Conservation (phyloP, 169 alveolate genomes). For the Plasmodium coatneyi region DNA sequence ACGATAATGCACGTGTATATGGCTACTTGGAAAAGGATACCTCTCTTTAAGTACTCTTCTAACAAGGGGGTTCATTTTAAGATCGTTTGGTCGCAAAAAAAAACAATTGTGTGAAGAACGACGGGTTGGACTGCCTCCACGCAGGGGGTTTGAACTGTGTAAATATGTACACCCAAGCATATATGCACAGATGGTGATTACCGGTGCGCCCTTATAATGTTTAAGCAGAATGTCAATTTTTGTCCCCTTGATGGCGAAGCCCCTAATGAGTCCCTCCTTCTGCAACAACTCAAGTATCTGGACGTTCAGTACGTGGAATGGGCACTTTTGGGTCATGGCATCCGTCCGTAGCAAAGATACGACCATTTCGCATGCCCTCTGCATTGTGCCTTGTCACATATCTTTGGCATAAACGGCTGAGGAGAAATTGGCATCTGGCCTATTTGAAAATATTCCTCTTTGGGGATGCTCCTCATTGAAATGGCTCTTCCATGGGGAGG, state of each 20-base stretch:
- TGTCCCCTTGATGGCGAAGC: conserved; percentile 90
- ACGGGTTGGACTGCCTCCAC: not conserved
- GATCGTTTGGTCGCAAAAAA: not conserved
- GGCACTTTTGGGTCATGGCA: conserved; percentile 86
- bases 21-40: not conserved
- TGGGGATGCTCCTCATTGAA: not conserved
- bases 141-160: not conserved
- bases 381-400: conserved; percentile 79
- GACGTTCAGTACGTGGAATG: conserved; percentile 87
- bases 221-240: conserved; percentile 89
- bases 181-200: conserved; percentile 15
- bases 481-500: not conserved
- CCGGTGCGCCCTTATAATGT: conserved; percentile 89
- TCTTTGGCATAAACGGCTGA: not conserved
- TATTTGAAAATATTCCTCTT: not conserved
- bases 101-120: not conserved
- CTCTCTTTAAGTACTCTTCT: not conserved
- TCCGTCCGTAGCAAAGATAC: conserved; percentile 88
- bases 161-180: not conserved
- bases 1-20: not conserved
- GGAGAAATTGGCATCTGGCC: not conserved
- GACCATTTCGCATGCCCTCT: conserved; percentile 92
- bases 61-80: not conserved
- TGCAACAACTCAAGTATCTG: conserved; percentile 87
- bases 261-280: conserved; percentile 90